Percentiles rank a stretch among this genome's conserved stretches.
These are phyloP conservation scores for Rosa multiflora DNA, from an alignment of 306 rosid species.

Conservation along the genomic window DNA sequence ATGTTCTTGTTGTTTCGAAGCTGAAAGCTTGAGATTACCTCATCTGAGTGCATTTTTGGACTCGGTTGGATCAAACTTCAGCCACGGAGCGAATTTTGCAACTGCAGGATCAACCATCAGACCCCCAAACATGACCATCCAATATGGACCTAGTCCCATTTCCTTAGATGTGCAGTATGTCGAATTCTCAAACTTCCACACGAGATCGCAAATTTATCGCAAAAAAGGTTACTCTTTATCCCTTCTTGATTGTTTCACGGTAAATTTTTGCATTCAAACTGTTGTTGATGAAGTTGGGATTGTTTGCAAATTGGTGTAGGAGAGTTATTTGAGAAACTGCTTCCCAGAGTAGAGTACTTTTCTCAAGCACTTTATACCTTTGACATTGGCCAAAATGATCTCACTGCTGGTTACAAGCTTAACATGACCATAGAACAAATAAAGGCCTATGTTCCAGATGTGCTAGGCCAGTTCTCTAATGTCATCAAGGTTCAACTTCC, in stretches of 20 bases:
- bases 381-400: slow-evolving; percentile 82
- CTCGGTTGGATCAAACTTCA: slow-evolving; percentile 67
- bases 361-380: slow-evolving; percentile 63
- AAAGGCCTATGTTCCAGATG: slow-evolving; percentile 29
- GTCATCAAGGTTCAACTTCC: slow-evolving; percentile 18
- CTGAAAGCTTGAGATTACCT: slow-evolving; percentile 51
- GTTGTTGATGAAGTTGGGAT: neutral
- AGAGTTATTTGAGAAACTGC: slow-evolving; percentile 36
- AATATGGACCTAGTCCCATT: slow-evolving; percentile 68
- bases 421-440: slow-evolving; percentile 58
- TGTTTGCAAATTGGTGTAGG: slow-evolving; percentile 29
- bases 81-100: slow-evolving; percentile 80
- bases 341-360: slow-evolving; percentile 52
- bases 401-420: slow-evolving; percentile 60
- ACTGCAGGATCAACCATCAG: slow-evolving; percentile 86
- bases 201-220: slow-evolving; percentile 46
- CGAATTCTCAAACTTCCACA: slow-evolving; percentile 62
- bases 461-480: slow-evolving; percentile 23
- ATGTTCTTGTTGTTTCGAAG: slow-evolving; percentile 24
- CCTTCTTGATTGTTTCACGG: neutral
- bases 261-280: neutral
- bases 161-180: slow-evolving; percentile 63
- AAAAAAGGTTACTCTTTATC: slow-evolving; percentile 38
- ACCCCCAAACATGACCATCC: slow-evolving; percentile 69
- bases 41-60: slow-evolving; percentile 69